A percentile compares a stretch with the other conserved stretches of the same genome.
These are phyloP conservation scores for Mycena epipterygia DNA, from an alignment of 768 basidiomycete species.

Conservation along the genomic window DNA sequence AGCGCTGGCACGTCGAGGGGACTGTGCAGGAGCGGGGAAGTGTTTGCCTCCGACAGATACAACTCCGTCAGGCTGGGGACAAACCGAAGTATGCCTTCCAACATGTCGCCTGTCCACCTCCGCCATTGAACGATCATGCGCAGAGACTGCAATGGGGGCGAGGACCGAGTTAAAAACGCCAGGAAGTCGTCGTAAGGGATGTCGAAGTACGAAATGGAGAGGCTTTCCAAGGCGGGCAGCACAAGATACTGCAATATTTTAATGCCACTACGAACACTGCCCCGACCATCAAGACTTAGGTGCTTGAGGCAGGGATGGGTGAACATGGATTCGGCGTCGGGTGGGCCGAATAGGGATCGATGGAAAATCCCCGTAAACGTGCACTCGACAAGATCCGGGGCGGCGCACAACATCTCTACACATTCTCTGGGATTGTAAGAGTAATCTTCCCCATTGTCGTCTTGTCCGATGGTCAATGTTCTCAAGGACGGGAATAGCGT, in stretches of 20 bases:
- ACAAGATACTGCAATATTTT: background rate
- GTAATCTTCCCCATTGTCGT: background rate
- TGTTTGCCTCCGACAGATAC: no score
- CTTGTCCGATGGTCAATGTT: background rate
- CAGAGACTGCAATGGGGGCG: background rate
- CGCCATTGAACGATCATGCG: background rate
- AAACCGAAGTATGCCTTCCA: background rate
- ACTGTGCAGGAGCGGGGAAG: no score
- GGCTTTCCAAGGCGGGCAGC: conserved; percentile 2
- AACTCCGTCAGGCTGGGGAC: background rate
- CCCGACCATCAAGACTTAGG: background rate
- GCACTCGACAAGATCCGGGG: background rate
- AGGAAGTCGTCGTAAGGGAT: background rate
- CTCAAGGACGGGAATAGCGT: background rate
- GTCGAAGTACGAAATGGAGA: background rate
- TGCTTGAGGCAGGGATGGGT: background rate
- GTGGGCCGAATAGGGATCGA: background rate
- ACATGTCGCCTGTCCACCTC: background rate
- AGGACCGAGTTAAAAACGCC: background rate
- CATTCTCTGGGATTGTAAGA: background rate
- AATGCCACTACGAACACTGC: background rate
- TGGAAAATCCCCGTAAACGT: background rate
- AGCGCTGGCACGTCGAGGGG: background rate
- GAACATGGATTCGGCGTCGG: background rate
- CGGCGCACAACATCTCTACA: background rate